Base-by-base conservation (phyloP, 2,329 filamentous ascomycete genomes). In the Colletotrichum spaethianum region DNA sequence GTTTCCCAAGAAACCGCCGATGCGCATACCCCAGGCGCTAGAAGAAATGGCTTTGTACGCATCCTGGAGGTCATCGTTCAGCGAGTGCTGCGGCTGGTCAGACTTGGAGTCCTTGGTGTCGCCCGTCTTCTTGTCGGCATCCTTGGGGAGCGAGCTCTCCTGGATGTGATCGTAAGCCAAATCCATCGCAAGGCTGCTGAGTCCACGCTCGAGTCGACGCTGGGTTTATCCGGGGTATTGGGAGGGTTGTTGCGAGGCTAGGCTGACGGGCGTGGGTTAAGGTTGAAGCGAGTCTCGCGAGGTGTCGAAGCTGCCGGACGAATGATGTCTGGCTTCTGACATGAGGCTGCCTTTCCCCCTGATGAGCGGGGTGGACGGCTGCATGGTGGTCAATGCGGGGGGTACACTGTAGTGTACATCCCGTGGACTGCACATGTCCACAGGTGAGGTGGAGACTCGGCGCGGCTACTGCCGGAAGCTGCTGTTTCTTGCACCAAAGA, bases 81-180 rank as follows among this genome's bases (percentile, higher is more conserved):
- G 88, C 63, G 92, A 89, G 67, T 84, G 81, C 75, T 86, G 83
- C 62, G 82, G 77, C 75, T 85, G 79, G 72, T 83, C 82, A 28
- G 77, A 74, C 65, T 84, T 80, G 60, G 85, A 80, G 57, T 82
- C 81, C 53, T 85, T 83, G 46, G 78, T 67, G 52, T 71, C 74
- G 71, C 70, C 76, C 72, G 75, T 74, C 73, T 85, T 83, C 74
- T 87, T 84, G 73, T 89, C 85, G 72, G 86, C 79, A 69, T 91
- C 86, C 77, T 90, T 88, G 48, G 89, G 86, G 74, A 94, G 88
- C 63, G 91, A 89, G 81, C 96, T 92, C 85, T 98, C 94, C 80
- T 94, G 92, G 78, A 98, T 97, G 82, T 98, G 95, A 80, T 99
- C 96, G 88, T 98, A 99, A 55, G 95, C 95, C 79, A 97, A 88